phyloP scores from a whole-genome alignment of 371 early-diverging fungal species.

The Saksenaea oblongispora region DNA sequence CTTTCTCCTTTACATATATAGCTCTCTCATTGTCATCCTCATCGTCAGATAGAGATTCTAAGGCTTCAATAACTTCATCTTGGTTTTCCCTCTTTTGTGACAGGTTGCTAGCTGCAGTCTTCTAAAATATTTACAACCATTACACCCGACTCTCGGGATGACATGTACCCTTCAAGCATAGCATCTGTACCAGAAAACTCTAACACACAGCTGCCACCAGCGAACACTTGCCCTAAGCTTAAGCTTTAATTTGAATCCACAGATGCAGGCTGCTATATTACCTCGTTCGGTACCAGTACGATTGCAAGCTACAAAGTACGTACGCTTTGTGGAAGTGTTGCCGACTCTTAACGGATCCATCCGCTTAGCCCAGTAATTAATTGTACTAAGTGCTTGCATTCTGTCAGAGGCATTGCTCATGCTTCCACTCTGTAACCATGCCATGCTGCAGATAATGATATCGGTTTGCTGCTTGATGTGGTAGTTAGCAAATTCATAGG shows the following conservation, averaged over 20 bases:
- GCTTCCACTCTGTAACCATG: conserved; percentile 60
- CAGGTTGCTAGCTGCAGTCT: too few relatives aligned
- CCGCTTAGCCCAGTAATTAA: conserved; percentile 66
- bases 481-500: conserved; percentile 71
- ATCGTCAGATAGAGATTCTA: too few relatives aligned
- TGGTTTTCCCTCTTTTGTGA: too few relatives aligned
- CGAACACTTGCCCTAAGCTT: conserved; percentile 41
- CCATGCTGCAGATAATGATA: conserved; percentile 67
- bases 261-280: background rate
- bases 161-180: conserved; percentile 32
- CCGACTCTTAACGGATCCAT: conserved; percentile 43
- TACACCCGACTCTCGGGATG: conserved; percentile 34
- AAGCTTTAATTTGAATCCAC: background rate
- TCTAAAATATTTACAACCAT: conserved; percentile 34
- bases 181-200: conserved; percentile 29
- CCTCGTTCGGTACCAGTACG: conserved; percentile 66
- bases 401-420: background rate
- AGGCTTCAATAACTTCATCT: too few relatives aligned
- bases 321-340: background rate
- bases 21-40: too few relatives aligned
- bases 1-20: too few relatives aligned
- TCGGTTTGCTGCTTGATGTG: conserved; percentile 49
- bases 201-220: conserved; percentile 57
- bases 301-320: conserved; percentile 62
- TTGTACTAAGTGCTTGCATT: conserved; percentile 23